phyloP scores from a whole-genome alignment of 192 early-diverging fungal species.

The Coemansia brasiliensis region DNA sequence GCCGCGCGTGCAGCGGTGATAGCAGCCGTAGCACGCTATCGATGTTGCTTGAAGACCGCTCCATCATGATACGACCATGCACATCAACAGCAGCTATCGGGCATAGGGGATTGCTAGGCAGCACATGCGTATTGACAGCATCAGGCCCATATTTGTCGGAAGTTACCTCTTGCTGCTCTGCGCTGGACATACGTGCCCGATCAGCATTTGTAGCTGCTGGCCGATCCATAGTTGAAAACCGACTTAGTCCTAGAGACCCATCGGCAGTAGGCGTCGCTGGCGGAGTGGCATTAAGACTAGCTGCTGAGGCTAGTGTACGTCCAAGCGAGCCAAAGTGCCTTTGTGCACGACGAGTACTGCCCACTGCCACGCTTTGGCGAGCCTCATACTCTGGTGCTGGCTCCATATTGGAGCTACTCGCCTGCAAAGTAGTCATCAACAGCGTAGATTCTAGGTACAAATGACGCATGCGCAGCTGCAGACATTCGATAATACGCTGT shows the following conservation, averaged over 20 bases:
- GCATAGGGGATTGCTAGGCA: slow-evolving; percentile 20
- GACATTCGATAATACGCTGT: slow-evolving; percentile 26
- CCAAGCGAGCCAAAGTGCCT: not conserved
- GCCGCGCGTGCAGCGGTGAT: slow-evolving; percentile 22
- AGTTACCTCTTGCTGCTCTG: not conserved
- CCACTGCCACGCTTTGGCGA: too few species aligned
- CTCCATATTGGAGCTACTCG: not conserved
- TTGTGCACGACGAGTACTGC: not conserved
- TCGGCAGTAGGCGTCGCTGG: slow-evolving; percentile 20
- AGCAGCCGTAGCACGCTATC: slow-evolving; percentile 34
- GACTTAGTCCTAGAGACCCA: slow-evolving; percentile 9
- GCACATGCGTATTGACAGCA: slow-evolving; percentile 11
- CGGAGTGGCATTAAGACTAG: slow-evolving; percentile 18
- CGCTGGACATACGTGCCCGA: not conserved
- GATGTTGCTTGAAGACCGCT: slow-evolving; percentile 40
- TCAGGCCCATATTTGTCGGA: not conserved
- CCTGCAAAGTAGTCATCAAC: slow-evolving; percentile 36
- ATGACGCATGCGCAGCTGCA: slow-evolving; percentile 49
- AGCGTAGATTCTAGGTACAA: slow-evolving; percentile 42
- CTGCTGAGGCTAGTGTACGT: not conserved
- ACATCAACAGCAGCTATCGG: slow-evolving; percentile 36
- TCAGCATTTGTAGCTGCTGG: not conserved
- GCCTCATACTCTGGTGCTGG: too few species aligned
- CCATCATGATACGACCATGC: slow-evolving; percentile 27
- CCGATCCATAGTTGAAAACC: slow-evolving; percentile 22